Evolutionary conservation across 2,329 filamentous ascomycete species (phyloP).

Genomic region (Penicillium corylophilum): DNA sequence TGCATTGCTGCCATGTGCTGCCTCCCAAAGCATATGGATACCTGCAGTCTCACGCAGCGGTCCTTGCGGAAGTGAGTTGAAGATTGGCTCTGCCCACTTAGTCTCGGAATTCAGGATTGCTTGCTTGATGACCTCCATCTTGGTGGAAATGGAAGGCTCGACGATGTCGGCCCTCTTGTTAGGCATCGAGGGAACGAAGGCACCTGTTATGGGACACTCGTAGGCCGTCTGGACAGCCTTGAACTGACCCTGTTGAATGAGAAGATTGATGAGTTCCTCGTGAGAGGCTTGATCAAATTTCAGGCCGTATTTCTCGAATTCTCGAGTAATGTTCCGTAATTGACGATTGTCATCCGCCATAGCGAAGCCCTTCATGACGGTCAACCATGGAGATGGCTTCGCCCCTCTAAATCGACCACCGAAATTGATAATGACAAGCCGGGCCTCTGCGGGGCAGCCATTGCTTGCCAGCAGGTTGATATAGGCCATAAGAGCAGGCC

Average conservation of each 20-base stretch:
- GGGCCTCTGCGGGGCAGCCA: conserved; percentile 57
- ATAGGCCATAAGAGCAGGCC: conserved; percentile 45
- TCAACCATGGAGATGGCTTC: conserved; percentile 44
- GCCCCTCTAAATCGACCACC: conserved; percentile 34
- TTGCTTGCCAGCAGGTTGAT: conserved; percentile 55
- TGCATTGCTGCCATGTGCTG: conserved; percentile 67
- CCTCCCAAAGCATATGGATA: conserved; percentile 71
- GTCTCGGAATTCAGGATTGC: conserved; percentile 60
- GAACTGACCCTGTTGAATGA: conserved; percentile 57
- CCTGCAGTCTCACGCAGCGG: conserved; percentile 65
- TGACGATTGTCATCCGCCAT: conserved; percentile 56
- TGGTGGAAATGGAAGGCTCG: conserved; percentile 35
- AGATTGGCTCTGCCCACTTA: conserved; percentile 62
- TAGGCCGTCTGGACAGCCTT: conserved; percentile 69
- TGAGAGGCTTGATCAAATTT: conserved; percentile 45
- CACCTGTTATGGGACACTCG: conserved; percentile 50
- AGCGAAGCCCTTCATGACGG: conserved; percentile 62
- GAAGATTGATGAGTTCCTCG: conserved; percentile 60
- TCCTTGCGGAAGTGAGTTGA: conserved; percentile 49
- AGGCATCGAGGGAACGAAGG: conserved; percentile 42
- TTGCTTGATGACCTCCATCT: conserved; percentile 59
- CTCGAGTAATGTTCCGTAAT: conserved; percentile 58
- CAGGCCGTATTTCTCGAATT: conserved; percentile 55
- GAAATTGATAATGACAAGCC: conserved; percentile 45
- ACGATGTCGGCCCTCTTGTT: conserved; percentile 47